These are phyloP conservation scores for Aspergillus niger DNA, from an alignment of 2,329 filamentous ascomycete species.

Conservation along the genomic window DNA sequence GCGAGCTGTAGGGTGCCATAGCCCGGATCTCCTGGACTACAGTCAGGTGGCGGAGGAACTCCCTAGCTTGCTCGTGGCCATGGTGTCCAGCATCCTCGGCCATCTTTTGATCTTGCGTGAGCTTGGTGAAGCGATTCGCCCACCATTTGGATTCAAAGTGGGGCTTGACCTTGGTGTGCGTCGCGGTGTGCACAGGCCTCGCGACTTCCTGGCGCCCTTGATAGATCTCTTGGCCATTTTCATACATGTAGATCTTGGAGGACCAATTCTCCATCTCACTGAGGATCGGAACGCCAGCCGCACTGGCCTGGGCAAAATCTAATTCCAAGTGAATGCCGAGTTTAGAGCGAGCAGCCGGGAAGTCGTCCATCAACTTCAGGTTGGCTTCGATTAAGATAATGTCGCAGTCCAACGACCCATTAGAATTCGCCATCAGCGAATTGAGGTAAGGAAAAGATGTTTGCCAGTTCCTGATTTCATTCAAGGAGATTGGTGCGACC, in stretches of 20 bases:
- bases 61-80: slow-evolving; percentile 37
- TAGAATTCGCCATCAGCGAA: slow-evolving; percentile 36
- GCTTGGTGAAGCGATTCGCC: slow-evolving; percentile 45
- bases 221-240: slow-evolving; percentile 35
- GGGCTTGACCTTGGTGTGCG: slow-evolving; percentile 44
- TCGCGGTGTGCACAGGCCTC: slow-evolving; percentile 38
- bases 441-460: slow-evolving; percentile 44
- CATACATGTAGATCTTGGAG: slow-evolving; percentile 47
- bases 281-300: slow-evolving; percentile 35
- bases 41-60: slow-evolving; percentile 44
- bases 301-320: slow-evolving; percentile 41
- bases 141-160: slow-evolving; percentile 50
- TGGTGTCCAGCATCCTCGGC: slow-evolving; percentile 41
- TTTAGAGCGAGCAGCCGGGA: slow-evolving; percentile 43
- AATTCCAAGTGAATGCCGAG: slow-evolving; percentile 47
- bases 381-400: slow-evolving; percentile 48
- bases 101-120: slow-evolving; percentile 44
- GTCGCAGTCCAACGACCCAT: slow-evolving; percentile 41
- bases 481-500: slow-evolving; percentile 38
- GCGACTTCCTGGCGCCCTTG: slow-evolving; percentile 38
- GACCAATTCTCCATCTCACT: slow-evolving; percentile 46
- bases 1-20: slow-evolving; percentile 26
- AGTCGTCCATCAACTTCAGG: slow-evolving; percentile 47
- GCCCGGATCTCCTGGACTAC: slow-evolving; percentile 51
- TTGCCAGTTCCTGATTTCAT: slow-evolving; percentile 45